Percentiles rank a stretch among this genome's conserved stretches.
phyloP scores from a whole-genome alignment of 192 early-diverging fungal species.

The Umbelopsis sp. region DNA sequence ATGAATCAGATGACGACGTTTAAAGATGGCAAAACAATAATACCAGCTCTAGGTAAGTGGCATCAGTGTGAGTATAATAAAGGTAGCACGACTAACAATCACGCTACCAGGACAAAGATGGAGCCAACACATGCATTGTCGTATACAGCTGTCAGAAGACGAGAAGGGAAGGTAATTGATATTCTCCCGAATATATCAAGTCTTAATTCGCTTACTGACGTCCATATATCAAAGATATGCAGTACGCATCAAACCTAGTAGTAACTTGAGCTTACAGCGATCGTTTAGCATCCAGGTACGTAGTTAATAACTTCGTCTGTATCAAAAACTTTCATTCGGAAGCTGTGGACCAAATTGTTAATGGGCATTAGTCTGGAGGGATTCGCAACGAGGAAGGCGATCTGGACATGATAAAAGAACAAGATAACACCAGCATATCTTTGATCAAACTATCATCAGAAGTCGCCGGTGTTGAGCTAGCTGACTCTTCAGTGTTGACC shows the following conservation, averaged over 20 bases:
- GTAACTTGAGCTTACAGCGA: neutral
- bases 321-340: too few relatives aligned
- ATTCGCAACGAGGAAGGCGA: neutral
- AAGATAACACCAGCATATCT: neutral
- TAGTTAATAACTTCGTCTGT: neutral
- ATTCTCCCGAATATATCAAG: neutral
- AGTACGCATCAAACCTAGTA: constrained; percentile 1
- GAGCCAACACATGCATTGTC: constrained; percentile 1
- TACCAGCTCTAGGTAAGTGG: neutral
- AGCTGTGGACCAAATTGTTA: neutral
- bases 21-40: constrained; percentile 4
- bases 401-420: neutral
- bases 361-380: neutral
- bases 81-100: too few relatives aligned
- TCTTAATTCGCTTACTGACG: neutral
- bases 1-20: constrained; percentile 19
- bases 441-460: constrained; percentile 6
- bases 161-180: neutral
- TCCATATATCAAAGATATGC: neutral
- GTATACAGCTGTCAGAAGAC: constrained; percentile 17
- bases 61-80: too few relatives aligned
- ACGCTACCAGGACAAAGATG: neutral
- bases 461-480: neutral
- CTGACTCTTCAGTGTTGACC: neutral
- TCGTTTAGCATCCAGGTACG: neutral